phyloP scores from a whole-genome alignment of 169 alveolate species.

The Plasmodium gaboni region DNA sequence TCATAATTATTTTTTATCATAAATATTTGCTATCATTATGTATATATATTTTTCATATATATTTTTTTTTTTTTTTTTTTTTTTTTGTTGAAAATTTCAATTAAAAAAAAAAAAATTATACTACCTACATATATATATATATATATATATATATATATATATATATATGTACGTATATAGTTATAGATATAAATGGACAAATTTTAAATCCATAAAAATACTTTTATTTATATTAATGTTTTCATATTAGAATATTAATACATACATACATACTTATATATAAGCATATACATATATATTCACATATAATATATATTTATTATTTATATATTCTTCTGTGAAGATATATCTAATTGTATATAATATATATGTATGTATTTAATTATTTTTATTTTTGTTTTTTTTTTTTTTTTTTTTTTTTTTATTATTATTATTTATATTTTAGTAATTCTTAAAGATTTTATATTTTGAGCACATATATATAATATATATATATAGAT shows the following conservation, averaged over 20 bases:
- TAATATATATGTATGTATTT: neutral
- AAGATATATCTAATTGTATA: too few relatives aligned
- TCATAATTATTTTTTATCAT: constrained; percentile 5
- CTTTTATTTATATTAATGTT: constrained; percentile 14
- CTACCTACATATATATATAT: too few relatives aligned
- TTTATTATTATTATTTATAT: constrained; percentile 15
- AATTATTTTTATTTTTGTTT: neutral
- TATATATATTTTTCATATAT: neutral
- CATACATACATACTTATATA: constrained; percentile 27
- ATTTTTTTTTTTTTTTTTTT: constrained; percentile 36
- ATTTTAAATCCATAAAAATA: constrained; percentile 66
- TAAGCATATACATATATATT: constrained; percentile 3
- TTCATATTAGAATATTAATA: constrained; percentile 33
- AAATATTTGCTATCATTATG: neutral
- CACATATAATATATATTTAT: constrained; percentile 11
- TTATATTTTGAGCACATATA: constrained; percentile 9
- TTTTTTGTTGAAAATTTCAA: constrained; percentile 64
- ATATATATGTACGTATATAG: neutral
- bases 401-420: neutral
- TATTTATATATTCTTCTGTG: too few relatives aligned
- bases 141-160: neutral
- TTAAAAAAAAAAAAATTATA: constrained; percentile 33
- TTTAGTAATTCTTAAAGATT: constrained; percentile 36
- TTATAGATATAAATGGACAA: constrained; percentile 19
- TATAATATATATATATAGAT: constrained; percentile 15